phyloP scores from a whole-genome alignment of 257 asterid species.

The Ballota nigra region DNA sequence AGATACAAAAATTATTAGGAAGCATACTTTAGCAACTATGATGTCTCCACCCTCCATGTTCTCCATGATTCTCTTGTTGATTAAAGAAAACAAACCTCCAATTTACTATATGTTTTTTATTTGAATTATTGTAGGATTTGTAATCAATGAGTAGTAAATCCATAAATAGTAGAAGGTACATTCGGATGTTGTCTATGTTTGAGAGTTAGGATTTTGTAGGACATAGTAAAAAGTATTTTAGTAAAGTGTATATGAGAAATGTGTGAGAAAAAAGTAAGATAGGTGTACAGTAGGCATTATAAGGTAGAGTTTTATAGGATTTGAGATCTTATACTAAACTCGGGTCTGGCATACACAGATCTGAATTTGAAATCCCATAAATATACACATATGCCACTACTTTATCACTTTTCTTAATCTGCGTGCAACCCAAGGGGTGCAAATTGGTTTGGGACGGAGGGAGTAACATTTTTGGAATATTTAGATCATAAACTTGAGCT shows the following conservation, averaged over 20 bases:
- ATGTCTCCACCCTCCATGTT: no score
- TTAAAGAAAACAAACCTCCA: background rate
- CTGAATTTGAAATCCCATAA: constrained; percentile 2
- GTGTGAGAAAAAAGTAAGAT: background rate
- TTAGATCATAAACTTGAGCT: background rate
- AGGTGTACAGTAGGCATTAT: background rate
- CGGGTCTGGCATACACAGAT: background rate
- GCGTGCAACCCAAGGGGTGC: no score
- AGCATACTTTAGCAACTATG: no score
- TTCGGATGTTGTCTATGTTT: background rate
- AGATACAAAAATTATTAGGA: background rate
- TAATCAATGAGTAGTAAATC: no score
- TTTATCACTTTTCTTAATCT: no score
- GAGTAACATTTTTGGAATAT: background rate
- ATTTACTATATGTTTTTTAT: background rate
- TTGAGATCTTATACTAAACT: background rate
- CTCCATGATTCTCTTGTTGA: no score
- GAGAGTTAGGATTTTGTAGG: background rate
- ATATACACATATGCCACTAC: no score
- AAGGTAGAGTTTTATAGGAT: background rate
- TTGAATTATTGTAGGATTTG: no score
- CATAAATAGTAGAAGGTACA: background rate
- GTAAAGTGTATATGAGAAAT: background rate
- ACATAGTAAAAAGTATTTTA: background rate
- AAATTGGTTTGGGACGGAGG: no score